Evolutionary conservation across 768 basidiomycete species (phyloP).

Genomic region (Ramaria rubella): DNA sequence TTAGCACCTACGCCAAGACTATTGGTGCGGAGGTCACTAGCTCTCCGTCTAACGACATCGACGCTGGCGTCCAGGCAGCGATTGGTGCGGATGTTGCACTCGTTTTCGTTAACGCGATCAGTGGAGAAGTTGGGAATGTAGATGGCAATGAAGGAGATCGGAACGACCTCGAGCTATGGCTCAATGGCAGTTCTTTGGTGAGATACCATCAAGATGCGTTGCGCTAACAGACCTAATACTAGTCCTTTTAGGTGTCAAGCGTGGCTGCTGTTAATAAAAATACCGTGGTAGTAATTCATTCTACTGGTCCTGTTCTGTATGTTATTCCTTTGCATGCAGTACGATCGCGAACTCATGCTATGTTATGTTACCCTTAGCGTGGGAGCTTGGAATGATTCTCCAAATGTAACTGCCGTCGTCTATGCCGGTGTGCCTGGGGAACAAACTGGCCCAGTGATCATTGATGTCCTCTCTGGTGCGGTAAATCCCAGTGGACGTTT

Average conservation of each 20-base stretch:
- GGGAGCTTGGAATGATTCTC: slow-evolving; percentile 65
- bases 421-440: slow-evolving; percentile 38
- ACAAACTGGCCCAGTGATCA: slow-evolving; percentile 32
- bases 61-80: slow-evolving; percentile 13
- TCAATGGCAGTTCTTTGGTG: slow-evolving; percentile 12
- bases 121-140: slow-evolving; percentile 9
- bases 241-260: slow-evolving; percentile 14
- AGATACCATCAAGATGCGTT: background rate
- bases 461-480: slow-evolving; percentile 34
- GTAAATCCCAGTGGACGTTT: slow-evolving; percentile 35
- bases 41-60: slow-evolving; percentile 12
- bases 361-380: slow-evolving; percentile 15
- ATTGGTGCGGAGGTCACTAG: background rate
- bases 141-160: slow-evolving; percentile 16
- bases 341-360: background rate
- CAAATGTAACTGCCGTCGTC: slow-evolving; percentile 63
- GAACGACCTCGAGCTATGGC: slow-evolving; percentile 15
- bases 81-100: slow-evolving; percentile 15
- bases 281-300: slow-evolving; percentile 65
- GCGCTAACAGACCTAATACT: background rate
- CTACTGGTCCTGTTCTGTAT: slow-evolving; percentile 49
- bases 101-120: slow-evolving; percentile 19
- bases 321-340: background rate
- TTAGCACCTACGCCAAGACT: slow-evolving; percentile 11
- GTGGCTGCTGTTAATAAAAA: slow-evolving; percentile 30